Evolutionary conservation across 2,329 filamentous ascomycete genomes (phyloP).

Genomic region (Graphiopsis chlorocephala): DNA sequence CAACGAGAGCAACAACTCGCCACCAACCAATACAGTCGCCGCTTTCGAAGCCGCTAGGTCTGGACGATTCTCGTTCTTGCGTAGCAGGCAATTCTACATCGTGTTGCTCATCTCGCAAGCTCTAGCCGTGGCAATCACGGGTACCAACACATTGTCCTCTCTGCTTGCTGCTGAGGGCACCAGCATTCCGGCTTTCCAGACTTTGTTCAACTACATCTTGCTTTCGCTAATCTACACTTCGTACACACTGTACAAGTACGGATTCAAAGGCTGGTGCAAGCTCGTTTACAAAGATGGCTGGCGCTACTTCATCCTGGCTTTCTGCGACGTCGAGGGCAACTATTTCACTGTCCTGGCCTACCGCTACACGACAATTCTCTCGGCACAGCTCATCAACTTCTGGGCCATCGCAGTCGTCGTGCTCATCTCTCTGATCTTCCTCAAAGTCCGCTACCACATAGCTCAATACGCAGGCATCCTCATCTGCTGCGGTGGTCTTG

Average conservation of each 20-base stretch:
- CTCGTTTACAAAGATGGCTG: conserved; percentile 72
- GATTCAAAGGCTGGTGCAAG: conserved; percentile 65
- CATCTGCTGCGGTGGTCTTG: conserved; percentile 86
- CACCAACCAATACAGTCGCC: conserved; percentile 39
- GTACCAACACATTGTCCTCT: conserved; percentile 84
- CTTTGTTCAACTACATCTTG: conserved; percentile 89
- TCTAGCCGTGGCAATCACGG: conserved; percentile 84
- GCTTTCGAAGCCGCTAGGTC: conserved; percentile 43
- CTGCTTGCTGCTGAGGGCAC: conserved; percentile 67
- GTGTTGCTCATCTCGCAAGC: conserved; percentile 73
- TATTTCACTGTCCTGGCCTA: conserved; percentile 97
- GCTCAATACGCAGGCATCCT: conserved; percentile 84
- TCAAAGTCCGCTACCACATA: conserved; percentile 84
- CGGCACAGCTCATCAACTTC: conserved; percentile 94
- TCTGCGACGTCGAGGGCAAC: conserved; percentile 93
- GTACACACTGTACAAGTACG: conserved; percentile 76
- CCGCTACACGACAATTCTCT: conserved; percentile 85
- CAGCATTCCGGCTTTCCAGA: conserved; percentile 91
- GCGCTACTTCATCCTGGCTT: conserved; percentile 90
- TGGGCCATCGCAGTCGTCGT: conserved; percentile 97
- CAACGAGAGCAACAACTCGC: conserved; percentile 24
- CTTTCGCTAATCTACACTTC: conserved; percentile 78
- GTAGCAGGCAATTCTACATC: conserved; percentile 83
- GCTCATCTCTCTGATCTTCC: conserved; percentile 73
- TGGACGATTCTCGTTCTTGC: conserved; percentile 66